These are phyloP conservation scores for Neonectria magnoliae DNA, from an alignment of 2,329 filamentous ascomycete genomes.

Conservation along the genomic window DNA sequence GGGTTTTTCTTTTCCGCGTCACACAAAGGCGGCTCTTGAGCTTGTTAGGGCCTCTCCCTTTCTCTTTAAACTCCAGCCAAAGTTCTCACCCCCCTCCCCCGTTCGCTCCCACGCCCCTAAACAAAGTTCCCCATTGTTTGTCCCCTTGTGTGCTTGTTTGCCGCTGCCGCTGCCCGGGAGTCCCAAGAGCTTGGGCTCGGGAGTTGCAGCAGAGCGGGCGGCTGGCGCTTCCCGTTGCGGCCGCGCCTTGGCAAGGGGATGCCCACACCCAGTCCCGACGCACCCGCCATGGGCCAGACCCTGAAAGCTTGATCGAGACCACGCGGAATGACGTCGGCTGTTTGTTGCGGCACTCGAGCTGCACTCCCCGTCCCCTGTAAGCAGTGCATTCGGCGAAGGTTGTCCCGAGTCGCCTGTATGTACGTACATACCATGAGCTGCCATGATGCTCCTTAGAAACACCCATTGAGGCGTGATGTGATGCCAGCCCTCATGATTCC, in stretches of 20 bases:
- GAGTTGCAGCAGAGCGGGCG: conserved; percentile 12
- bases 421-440: not conserved
- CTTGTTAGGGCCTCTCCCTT: not conserved
- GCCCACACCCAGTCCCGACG: not conserved
- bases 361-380: not conserved
- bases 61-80: not conserved
- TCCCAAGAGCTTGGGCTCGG: conserved; percentile 32
- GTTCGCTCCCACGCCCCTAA: no score
- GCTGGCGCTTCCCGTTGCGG: conserved; percentile 34
- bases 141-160: not conserved
- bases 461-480: not conserved
- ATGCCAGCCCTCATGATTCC: not conserved
- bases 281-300: not conserved
- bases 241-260: conserved; percentile 37
- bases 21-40: conserved; percentile 19
- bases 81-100: not conserved
- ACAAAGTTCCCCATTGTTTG: no score
- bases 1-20: not conserved
- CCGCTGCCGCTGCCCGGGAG: conserved; percentile 13
- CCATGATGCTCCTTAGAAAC: not conserved
- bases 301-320: conserved; percentile 14
- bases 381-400: not conserved
- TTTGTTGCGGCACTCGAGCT: conserved; percentile 4
- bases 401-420: not conserved
- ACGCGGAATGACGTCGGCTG: conserved; percentile 18